Evolutionary conservation across 2,329 filamentous ascomycete genomes (phyloP), one percentile per base, ranked within the genome.

Genomic region (Fusarium sp.): DNA sequence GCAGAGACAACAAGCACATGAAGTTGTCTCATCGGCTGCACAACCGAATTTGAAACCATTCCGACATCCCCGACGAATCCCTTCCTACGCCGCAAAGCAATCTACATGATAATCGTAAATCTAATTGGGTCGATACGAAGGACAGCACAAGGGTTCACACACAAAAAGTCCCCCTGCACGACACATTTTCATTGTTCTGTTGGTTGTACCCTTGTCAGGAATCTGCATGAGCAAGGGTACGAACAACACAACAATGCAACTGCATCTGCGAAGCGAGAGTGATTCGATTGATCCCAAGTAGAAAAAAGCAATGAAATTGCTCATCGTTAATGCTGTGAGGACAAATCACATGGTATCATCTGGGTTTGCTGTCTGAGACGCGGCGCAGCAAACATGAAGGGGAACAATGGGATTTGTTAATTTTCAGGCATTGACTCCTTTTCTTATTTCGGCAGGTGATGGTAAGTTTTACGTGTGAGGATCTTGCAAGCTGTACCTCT

Each of bases 1-100:
- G 18, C 25, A 14, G 23, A 52, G 31, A 42, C 18, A 25, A 52
- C 31, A 52, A 28, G 49, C 18, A 19, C 1, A 26, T 41, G 23
- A 52, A 41, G 49, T 52, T 28, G 34, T 42, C 49, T 23, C 23
- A 28, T 52, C 49, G 49, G 49, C 49, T 52, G 39, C 51, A 54
- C 26, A 54, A 31, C 39, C 39, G 51, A 45, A 45, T 54, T 14
- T 52, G 49, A 52, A 52, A 52, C 49, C 49, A 34, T 41, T 18
- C 49, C 49, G 49, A 18, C 13, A 10, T 25, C 49, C 49, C 23
- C 49, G 31, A 23, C 11, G 28, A 37, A 42, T 52, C 49, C 34
- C 5, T 44, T 25, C 16, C 42, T 44, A 14, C 13, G 34, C 14
- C 21, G 9, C 14, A 18, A 16, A 44, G 14, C 9, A 26, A 28